Evolutionary conservation across 768 basidiomycete species (phyloP).

Genomic region (Termitomyces sp.): DNA sequence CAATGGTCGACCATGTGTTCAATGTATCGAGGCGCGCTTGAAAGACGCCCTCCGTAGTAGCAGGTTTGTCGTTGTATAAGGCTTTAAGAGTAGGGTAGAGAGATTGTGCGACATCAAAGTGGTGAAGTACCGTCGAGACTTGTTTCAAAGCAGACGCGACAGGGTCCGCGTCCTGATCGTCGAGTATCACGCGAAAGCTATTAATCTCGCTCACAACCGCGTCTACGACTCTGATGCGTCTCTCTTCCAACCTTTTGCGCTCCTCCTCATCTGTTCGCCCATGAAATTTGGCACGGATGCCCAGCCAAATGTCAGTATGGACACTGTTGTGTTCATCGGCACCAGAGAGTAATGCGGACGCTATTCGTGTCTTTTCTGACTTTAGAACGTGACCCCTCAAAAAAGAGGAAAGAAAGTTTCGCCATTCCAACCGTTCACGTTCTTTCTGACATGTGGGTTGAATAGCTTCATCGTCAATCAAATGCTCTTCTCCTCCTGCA

Average conservation of each 20-base stretch:
- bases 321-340: constrained; percentile 65
- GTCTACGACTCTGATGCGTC: constrained; percentile 76
- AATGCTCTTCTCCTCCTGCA: constrained; percentile 42
- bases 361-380: constrained; percentile 91
- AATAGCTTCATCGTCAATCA: constrained; percentile 57
- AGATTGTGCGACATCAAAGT: constrained; percentile 77
- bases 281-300: constrained; percentile 82
- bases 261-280: constrained; percentile 81
- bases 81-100: constrained; percentile 84
- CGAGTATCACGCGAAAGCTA: constrained; percentile 55
- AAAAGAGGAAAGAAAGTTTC: constrained; percentile 90
- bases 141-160: constrained; percentile 50
- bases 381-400: constrained; percentile 91
- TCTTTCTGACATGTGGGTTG: constrained; percentile 70
- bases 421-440: constrained; percentile 89
- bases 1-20: constrained; percentile 88
- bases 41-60: constrained; percentile 60
- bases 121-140: constrained; percentile 61
- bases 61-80: constrained; percentile 72
- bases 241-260: constrained; percentile 73
- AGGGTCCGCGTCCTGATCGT: constrained; percentile 26
- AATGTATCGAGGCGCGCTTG: constrained; percentile 85
- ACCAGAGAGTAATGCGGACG: constrained; percentile 66
- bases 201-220: constrained; percentile 79
- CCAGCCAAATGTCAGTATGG: constrained; percentile 79